Evolutionary conservation across 139 green algal genomes (phyloP).

Genomic region (Chlorella sp.): DNA sequence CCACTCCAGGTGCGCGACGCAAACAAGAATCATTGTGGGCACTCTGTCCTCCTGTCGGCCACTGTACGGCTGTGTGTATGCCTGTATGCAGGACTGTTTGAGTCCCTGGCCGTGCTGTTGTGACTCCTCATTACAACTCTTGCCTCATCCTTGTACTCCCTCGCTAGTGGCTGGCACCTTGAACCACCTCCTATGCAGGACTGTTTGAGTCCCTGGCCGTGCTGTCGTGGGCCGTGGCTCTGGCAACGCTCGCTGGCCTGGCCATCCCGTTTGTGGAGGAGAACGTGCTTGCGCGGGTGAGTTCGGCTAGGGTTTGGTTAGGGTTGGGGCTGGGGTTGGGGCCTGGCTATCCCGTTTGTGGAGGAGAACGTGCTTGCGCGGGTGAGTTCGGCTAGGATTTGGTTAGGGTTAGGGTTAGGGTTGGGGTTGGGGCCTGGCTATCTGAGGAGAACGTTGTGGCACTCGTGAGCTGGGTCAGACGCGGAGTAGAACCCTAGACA

Average conservation of each 20-base stretch:
- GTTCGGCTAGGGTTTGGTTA: not conserved
- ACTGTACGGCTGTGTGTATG: no score
- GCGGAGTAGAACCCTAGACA: not conserved
- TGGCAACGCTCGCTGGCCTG: constrained; percentile 1
- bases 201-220: constrained; percentile 4
- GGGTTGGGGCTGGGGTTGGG: not conserved
- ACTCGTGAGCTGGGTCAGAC: not conserved
- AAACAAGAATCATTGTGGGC: no score
- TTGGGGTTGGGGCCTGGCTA: not conserved
- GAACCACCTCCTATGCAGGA: not conserved
- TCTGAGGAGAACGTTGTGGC: constrained; percentile 3
- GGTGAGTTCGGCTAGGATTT: not conserved
- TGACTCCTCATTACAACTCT: not conserved
- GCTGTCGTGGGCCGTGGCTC: constrained; percentile 6
- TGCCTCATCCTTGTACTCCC: no score
- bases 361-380: constrained; percentile 1
- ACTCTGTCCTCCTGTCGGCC: no score
- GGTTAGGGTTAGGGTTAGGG: not conserved
- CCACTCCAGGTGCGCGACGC: no score
- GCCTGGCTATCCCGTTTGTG: not conserved
- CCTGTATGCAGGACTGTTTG: not conserved
- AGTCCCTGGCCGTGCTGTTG: constrained; percentile 5
- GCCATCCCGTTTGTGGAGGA: constrained; percentile 2
- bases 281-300: constrained; percentile 1
- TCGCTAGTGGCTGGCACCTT: no score